These are phyloP conservation scores for Crithidia sp. DNA, from an alignment of 208 protist species.

Conservation along the genomic window DNA sequence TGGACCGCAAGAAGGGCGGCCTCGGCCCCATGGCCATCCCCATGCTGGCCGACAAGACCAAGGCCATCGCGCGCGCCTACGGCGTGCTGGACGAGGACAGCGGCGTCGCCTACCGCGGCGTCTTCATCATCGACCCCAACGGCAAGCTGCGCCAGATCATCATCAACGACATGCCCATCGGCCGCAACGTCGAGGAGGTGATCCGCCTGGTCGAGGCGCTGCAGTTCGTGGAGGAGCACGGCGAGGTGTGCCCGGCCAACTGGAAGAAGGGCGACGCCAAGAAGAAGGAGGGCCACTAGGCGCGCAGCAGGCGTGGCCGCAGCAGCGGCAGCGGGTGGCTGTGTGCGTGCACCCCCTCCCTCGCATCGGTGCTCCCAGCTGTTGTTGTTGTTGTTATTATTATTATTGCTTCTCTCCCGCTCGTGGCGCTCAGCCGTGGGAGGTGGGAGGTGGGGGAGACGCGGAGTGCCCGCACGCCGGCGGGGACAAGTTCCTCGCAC, in stretches of 20 bases:
- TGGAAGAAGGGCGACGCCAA: slow-evolving; percentile 92
- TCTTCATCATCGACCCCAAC: slow-evolving; percentile 97
- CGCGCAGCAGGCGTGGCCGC: too few relatives aligned
- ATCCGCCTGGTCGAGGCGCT: slow-evolving; percentile 96
- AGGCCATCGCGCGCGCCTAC: slow-evolving; percentile 92
- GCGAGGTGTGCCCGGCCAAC: slow-evolving; percentile 95
- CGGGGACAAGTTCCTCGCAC: too few relatives aligned
- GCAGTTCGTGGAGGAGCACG: slow-evolving; percentile 95
- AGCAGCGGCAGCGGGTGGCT: slow-evolving; percentile 77
- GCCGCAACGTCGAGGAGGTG: slow-evolving; percentile 94
- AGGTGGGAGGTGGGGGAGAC: too few relatives aligned
- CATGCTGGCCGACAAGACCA: slow-evolving; percentile 95
- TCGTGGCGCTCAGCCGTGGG: too few relatives aligned
- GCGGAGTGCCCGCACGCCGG: too few relatives aligned
- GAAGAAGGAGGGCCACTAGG: slow-evolving; percentile 95
- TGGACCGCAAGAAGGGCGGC: slow-evolving; percentile 96
- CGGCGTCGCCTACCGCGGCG: slow-evolving; percentile 91
- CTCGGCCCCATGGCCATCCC: slow-evolving; percentile 97
- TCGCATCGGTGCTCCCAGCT: too few relatives aligned
- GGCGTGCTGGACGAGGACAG: slow-evolving; percentile 92
- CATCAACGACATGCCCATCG: slow-evolving; percentile 96
- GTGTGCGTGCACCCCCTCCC: too few relatives aligned
- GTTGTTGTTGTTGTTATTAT: too few relatives aligned
- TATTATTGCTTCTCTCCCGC: too few relatives aligned
- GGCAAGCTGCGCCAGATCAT: slow-evolving; percentile 66